phyloP scores from a whole-genome alignment of 306 rosid genomes.

The Corylus heterophylla region DNA sequence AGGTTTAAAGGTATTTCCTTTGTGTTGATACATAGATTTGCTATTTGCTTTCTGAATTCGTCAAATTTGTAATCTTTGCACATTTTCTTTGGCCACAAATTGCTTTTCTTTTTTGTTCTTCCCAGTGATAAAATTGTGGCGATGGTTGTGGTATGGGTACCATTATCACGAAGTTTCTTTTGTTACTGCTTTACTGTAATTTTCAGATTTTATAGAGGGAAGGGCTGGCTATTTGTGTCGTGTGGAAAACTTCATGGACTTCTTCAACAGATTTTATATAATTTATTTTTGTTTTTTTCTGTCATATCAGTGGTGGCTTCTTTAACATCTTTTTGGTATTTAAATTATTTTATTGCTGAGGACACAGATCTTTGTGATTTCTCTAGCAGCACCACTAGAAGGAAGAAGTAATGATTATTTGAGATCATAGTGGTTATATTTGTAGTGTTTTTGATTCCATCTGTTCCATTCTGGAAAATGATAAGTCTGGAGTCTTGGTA shows the following conservation, averaged over 20 bases:
- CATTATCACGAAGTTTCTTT: not conserved
- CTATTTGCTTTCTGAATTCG: slow-evolving; percentile 20
- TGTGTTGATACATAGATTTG: slow-evolving; percentile 21
- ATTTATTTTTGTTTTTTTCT: too few relatives aligned
- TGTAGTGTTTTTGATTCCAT: too few relatives aligned
- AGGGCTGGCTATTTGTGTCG: too few relatives aligned
- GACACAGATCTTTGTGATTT: too few relatives aligned
- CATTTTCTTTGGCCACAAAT: not conserved
- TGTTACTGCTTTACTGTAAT: slow-evolving; percentile 3
- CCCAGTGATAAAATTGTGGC: slow-evolving; percentile 2
- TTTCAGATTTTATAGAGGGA: not conserved
- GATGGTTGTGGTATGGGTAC: not conserved
- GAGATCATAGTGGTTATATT: too few relatives aligned
- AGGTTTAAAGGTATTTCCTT: slow-evolving; percentile 64
- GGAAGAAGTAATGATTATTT: too few relatives aligned
- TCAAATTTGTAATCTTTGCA: not conserved
- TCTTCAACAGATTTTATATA: not conserved
- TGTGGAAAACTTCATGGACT: not conserved
- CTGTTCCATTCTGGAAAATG: too few relatives aligned
- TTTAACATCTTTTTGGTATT: too few relatives aligned
- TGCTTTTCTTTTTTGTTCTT: slow-evolving; percentile 1
- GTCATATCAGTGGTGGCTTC: too few relatives aligned
- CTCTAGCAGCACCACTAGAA: too few relatives aligned
- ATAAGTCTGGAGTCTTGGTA: slow-evolving; percentile 1
- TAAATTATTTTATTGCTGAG: too few relatives aligned